Conservation (phyloP, 768 basidiomycete species). For the Sistotremastrum niveocremeum region DNA sequence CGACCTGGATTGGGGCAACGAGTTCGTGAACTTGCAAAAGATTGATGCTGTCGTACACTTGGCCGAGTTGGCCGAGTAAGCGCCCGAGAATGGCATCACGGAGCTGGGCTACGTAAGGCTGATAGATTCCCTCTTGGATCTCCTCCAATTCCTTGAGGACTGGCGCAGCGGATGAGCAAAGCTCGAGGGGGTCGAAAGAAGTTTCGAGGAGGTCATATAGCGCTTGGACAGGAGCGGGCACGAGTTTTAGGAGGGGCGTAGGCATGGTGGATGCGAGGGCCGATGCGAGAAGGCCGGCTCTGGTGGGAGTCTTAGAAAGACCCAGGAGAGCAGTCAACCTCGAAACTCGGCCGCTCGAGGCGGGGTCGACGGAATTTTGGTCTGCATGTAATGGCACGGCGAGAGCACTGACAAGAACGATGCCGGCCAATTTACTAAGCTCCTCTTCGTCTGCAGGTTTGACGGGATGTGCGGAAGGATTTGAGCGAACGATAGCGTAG, state of each 20-base stretch:
- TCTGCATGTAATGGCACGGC: slow-evolving; percentile 59
- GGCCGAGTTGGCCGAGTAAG: slow-evolving; percentile 78
- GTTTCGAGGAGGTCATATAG: slow-evolving; percentile 86
- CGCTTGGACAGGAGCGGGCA: slow-evolving; percentile 55
- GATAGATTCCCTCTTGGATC: slow-evolving; percentile 38
- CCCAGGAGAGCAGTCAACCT: slow-evolving; percentile 79
- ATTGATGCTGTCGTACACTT: slow-evolving; percentile 82
- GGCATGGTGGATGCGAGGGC: slow-evolving; percentile 23
- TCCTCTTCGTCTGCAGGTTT: slow-evolving; percentile 71
- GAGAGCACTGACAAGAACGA: slow-evolving; percentile 84
- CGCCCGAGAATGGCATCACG: slow-evolving; percentile 86
- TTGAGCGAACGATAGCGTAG: slow-evolving; percentile 50
- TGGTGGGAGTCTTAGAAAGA: slow-evolving; percentile 69
- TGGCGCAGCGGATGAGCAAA: slow-evolving; percentile 67
- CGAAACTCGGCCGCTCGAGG: slow-evolving; percentile 49
- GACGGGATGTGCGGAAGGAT: slow-evolving; percentile 16
- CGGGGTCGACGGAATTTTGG: slow-evolving; percentile 4
- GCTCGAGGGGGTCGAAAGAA: slow-evolving; percentile 82
- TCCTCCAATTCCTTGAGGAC: slow-evolving; percentile 48
- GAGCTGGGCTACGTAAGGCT: slow-evolving; percentile 79
- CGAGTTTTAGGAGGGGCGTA: slow-evolving; percentile 67
- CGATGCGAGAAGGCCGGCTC: slow-evolving; percentile 74
- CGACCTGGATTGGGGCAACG: slow-evolving; percentile 54
- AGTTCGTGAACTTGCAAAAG: slow-evolving; percentile 66
- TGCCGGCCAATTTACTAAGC: slow-evolving; percentile 66